Evolutionary conservation across 2,329 filamentous ascomycete genomes (phyloP).

Genomic region (Fusarium keratoplasticum): DNA sequence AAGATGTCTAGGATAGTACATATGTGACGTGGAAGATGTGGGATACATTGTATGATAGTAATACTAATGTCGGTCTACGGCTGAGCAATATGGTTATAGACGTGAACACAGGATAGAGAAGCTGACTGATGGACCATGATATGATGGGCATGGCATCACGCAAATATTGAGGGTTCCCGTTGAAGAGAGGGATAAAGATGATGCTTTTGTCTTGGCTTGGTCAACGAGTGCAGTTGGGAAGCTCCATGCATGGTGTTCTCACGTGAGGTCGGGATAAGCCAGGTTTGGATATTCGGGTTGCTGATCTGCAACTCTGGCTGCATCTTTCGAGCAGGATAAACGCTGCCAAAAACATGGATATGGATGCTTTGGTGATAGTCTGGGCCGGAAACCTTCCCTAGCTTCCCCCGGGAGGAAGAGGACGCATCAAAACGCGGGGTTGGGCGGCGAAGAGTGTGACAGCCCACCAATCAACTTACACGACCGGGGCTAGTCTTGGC

Average conservation of each 20-base stretch:
- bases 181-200: neutral
- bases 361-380: slow-evolving; percentile 20
- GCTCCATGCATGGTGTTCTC: slow-evolving; percentile 2
- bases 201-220: neutral
- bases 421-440: slow-evolving; percentile 32
- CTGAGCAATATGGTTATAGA: slow-evolving; percentile 8
- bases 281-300: slow-evolving; percentile 17
- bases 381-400: slow-evolving; percentile 26
- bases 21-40: slow-evolving; percentile 29
- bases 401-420: neutral
- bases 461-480: slow-evolving; percentile 47
- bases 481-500: slow-evolving; percentile 18
- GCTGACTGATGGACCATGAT: neutral
- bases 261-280: slow-evolving; percentile 5
- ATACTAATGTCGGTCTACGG: slow-evolving; percentile 42
- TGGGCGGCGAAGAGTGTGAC: slow-evolving; percentile 11
- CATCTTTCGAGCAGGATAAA: slow-evolving; percentile 9
- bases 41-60: slow-evolving; percentile 44
- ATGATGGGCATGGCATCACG: neutral
- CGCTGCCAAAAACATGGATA: slow-evolving; percentile 5
- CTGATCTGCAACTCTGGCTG: slow-evolving; percentile 22
- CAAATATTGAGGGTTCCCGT: neutral
- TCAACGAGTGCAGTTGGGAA: neutral
- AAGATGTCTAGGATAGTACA: slow-evolving; percentile 38
- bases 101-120: neutral